These are phyloP conservation scores for Pleurotus eryngii DNA, from an alignment of 768 basidiomycete species.

Conservation along the genomic window DNA sequence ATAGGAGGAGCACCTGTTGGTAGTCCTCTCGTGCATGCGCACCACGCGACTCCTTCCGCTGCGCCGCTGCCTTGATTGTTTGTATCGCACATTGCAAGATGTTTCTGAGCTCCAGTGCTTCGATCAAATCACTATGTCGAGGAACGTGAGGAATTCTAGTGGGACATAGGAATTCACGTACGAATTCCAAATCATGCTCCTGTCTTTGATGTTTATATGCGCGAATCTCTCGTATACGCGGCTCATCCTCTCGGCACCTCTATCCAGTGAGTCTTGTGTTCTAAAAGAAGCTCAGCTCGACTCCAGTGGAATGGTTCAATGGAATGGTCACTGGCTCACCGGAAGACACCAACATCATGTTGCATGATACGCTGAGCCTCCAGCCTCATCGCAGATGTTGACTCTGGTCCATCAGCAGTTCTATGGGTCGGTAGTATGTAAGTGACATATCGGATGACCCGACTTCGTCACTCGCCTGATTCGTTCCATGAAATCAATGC, in stretches of 20 bases:
- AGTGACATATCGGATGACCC: not conserved
- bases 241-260: slow-evolving; percentile 83
- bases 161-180: slow-evolving; percentile 22
- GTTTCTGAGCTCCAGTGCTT: slow-evolving; percentile 96
- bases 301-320: not conserved
- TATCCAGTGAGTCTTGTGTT: slow-evolving; percentile 83
- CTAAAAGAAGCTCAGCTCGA: slow-evolving; percentile 31
- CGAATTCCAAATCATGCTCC: slow-evolving; percentile 99
- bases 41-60: slow-evolving; percentile 94
- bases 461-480: slow-evolving; percentile 46
- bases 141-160: slow-evolving; percentile 1
- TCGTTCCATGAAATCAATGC: slow-evolving; percentile 84
- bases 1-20: slow-evolving; percentile 61
- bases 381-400: slow-evolving; percentile 85
- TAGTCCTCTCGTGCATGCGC: slow-evolving; percentile 98
- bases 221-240: slow-evolving; percentile 85
- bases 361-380: slow-evolving; percentile 99
- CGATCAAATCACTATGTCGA: slow-evolving; percentile 76
- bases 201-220: slow-evolving; percentile 92
- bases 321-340: slow-evolving; percentile 35
- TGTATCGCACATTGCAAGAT: slow-evolving; percentile 92
- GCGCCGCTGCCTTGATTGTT: slow-evolving; percentile 88
- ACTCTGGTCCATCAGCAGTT: slow-evolving; percentile 72
- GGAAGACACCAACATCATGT: slow-evolving; percentile 94
- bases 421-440: slow-evolving; percentile 28